Percentiles rank a stretch among this genome's conserved stretches.
These are phyloP conservation scores for Aspergillus carlsbadensis DNA, from an alignment of 495 filamentous ascomycete species.

Conservation along the genomic window DNA sequence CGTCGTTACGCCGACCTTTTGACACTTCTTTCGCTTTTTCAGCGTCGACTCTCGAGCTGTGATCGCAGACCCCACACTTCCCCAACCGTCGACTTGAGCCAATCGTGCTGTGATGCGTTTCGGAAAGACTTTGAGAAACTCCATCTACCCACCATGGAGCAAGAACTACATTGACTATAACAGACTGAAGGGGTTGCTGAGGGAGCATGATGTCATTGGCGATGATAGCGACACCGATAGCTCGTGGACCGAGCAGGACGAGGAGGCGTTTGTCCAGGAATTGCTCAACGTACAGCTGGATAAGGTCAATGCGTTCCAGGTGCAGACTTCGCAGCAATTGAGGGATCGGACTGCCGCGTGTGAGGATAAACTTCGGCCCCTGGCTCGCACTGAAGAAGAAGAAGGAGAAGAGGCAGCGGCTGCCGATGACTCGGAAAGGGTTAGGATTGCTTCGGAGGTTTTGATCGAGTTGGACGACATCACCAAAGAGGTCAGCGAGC, in stretches of 20 bases:
- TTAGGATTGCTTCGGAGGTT: constrained; percentile 61
- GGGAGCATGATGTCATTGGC: constrained; percentile 57
- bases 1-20: neutral
- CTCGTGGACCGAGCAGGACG: constrained; percentile 93
- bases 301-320: constrained; percentile 90
- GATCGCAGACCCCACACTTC: constrained; percentile 3
- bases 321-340: constrained; percentile 67
- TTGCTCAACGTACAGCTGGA: constrained; percentile 91
- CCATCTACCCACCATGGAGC: constrained; percentile 86
- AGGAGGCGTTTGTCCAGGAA: constrained; percentile 90
- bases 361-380: constrained; percentile 50
- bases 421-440: constrained; percentile 40
- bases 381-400: constrained; percentile 35
- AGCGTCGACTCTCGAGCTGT: constrained; percentile 7
- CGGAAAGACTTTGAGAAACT: constrained; percentile 77
- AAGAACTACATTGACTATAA: constrained; percentile 92
- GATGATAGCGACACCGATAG: constrained; percentile 52
- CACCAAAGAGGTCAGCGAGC: constrained; percentile 84
- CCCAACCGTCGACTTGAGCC: constrained; percentile 6
- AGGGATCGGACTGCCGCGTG: constrained; percentile 63
- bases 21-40: neutral
- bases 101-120: constrained; percentile 70
- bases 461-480: constrained; percentile 80
- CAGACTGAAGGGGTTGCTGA: constrained; percentile 84
- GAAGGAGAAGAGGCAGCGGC: constrained; percentile 25